These are phyloP conservation scores for Solanum gandarillasii DNA, from an alignment of 257 asterid genomes.

Conservation along the genomic window DNA sequence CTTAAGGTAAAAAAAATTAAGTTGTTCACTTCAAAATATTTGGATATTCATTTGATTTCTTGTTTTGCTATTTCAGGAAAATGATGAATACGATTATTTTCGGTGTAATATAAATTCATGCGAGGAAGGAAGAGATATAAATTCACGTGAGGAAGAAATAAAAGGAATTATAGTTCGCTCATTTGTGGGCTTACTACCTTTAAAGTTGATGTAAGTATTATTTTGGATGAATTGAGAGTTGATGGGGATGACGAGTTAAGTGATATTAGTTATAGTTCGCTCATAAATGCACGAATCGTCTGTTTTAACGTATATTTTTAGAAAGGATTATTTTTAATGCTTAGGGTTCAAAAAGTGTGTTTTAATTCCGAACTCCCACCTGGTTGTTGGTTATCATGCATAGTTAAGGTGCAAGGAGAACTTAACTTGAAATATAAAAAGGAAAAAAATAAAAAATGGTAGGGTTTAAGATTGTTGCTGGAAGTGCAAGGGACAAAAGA, in stretches of 20 bases:
- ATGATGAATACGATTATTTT: background rate
- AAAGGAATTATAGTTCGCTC: no score
- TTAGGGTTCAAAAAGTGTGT: no score
- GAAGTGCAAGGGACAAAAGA: constrained; percentile 29
- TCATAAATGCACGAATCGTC: no score
- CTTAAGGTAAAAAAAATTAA: background rate
- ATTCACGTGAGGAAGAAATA: background rate
- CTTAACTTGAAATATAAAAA: background rate
- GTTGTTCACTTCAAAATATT: background rate
- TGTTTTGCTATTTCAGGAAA: background rate
- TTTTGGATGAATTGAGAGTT: background rate
- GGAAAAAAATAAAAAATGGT: background rate
- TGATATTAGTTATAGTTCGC: no score
- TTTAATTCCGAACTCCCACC: background rate
- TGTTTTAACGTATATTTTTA: no score
- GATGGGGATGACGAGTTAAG: no score
- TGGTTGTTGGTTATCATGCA: background rate
- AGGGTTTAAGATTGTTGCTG: constrained; percentile 6
- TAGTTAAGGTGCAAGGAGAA: background rate
- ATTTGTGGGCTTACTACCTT: background rate
- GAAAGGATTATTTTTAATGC: no score
- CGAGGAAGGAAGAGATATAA: no score
- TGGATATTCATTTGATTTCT: background rate
- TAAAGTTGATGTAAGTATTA: background rate
- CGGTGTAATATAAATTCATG: background rate